Base-by-base conservation (phyloP, 345 rosid species). In the Eucalyptus shirleyi region DNA sequence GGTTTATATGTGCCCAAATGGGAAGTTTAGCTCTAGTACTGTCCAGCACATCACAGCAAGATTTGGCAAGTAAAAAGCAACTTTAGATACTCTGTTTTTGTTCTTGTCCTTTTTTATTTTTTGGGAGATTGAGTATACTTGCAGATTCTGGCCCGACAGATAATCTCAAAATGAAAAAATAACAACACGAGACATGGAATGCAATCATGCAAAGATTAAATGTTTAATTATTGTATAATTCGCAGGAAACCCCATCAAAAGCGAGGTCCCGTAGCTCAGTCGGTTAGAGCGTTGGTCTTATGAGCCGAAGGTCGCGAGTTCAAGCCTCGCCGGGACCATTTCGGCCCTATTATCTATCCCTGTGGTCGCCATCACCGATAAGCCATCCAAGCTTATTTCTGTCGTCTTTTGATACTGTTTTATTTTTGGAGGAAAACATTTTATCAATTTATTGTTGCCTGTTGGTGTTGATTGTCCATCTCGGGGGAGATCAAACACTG, bases 231-330 rank as follows among this genome's bases (percentile, higher is more conserved):
- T 4, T 11, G 30, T 77, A 2, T 11, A 11, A 77, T 37, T 37
- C 9, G 30, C 47, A 77, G 2, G 47, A 42, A 77, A 21, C 24
- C 30, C 24, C 14, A 23, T 5, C 28, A 24, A 77, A 2, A 77
- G 16, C 47, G 23, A 40, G 96, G 95, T 97, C 98, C 97, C 97
- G 98, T 96, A 96, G 99, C 98, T 97, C 99, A 96, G 99, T 96
- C 94, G 99, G 98, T 96, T 96, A 97, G 99, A 97, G 99, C 98
- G 97, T 97, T 97, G 99, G 97, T 96, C 98, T 96, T 95, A 95
- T 96, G 98, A 96, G 98, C 96, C 97, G 97, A 96, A 95, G 93
- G 98, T 95, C 95, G 96, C 96, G 95, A 94, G 95, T 95, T 95
- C 96, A 97, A 95, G 93, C 95, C 97, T 95, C 96, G 96, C 97